A percentile compares a stretch with the other conserved stretches of the same genome.
These are phyloP conservation scores for Coprinopsis cinerea DNA, from an alignment of 768 basidiomycete genomes.

Conservation along the genomic window DNA sequence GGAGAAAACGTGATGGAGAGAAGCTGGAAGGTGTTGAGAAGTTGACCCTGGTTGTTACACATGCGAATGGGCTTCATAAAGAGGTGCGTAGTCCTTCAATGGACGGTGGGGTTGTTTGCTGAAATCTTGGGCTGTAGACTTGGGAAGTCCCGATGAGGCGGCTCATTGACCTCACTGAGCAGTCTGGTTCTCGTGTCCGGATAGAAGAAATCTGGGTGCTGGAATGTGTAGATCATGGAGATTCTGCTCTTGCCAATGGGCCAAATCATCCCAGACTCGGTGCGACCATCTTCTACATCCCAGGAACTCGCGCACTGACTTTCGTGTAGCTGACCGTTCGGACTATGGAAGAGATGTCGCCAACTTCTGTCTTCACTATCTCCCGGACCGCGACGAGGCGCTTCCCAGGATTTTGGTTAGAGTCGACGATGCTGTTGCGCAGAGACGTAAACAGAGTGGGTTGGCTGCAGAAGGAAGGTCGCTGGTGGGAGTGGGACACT, in stretches of 20 bases:
- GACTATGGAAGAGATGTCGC: constrained; percentile 24
- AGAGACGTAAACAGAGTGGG: constrained; percentile 13
- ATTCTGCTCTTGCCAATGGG: constrained; percentile 19
- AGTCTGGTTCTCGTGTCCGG: constrained; percentile 11
- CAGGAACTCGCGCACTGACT: not conserved
- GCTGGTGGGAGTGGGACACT: constrained; percentile 19
- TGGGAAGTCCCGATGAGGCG: constrained; percentile 20
- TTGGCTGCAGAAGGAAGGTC: constrained; percentile 13
- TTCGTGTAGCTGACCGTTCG: constrained; percentile 18
- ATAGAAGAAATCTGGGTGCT: constrained; percentile 23
- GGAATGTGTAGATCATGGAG: constrained; percentile 22
- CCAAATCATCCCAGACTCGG: constrained; percentile 18
- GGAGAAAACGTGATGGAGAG: constrained; percentile 9
- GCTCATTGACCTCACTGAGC: constrained; percentile 20
- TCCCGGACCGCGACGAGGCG: constrained; percentile 14
- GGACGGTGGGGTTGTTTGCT: not conserved
- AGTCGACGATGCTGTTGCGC: not conserved
- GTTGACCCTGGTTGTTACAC: constrained; percentile 20
- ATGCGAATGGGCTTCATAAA: constrained; percentile 24
- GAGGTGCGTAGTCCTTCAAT: constrained; percentile 16
- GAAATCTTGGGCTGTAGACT: constrained; percentile 12
- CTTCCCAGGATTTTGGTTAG: constrained; percentile 6
- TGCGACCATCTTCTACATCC: constrained; percentile 6
- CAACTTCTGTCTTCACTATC: constrained; percentile 20
- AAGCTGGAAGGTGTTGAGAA: constrained; percentile 9